phyloP scores from a whole-genome alignment of 805 yeast species.

The Kluyveromyces dobzhanskii region DNA sequence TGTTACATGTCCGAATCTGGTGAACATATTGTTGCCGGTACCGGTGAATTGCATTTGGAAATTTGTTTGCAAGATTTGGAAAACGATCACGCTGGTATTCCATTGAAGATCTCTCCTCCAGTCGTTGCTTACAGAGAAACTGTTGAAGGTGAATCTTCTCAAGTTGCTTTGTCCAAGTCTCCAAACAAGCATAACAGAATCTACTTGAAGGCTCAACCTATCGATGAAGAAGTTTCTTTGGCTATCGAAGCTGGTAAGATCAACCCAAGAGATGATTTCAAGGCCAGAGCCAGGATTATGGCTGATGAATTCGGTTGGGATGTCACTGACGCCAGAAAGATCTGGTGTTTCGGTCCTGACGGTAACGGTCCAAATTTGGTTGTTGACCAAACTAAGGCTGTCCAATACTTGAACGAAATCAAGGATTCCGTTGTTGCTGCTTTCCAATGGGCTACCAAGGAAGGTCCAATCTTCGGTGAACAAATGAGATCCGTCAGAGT shows the following conservation, averaged over 20 bases:
- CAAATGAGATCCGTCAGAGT: slow-evolving; percentile 90
- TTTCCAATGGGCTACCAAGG: slow-evolving; percentile 99
- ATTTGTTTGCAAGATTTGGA: slow-evolving; percentile 93
- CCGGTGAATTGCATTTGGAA: slow-evolving; percentile 99
- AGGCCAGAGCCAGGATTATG: slow-evolving; percentile 96
- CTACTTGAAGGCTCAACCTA: slow-evolving; percentile 94
- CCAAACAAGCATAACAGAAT: slow-evolving; percentile 99
- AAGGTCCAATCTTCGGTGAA: slow-evolving; percentile 99
- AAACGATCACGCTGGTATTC: slow-evolving; percentile 99
- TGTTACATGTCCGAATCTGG: slow-evolving; percentile 84
- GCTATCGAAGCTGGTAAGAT: slow-evolving; percentile 93
- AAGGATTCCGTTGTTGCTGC: slow-evolving; percentile 99
- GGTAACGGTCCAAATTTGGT: slow-evolving; percentile 98
- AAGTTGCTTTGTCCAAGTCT: slow-evolving; percentile 95
- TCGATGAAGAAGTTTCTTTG: slow-evolving; percentile 82
- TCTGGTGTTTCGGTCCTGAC: slow-evolving; percentile 99
- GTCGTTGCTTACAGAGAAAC: slow-evolving; percentile 99
- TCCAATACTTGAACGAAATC: slow-evolving; percentile 97
- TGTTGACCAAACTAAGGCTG: slow-evolving; percentile 99
- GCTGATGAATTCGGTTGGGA: slow-evolving; percentile 99
- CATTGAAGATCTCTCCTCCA: slow-evolving; percentile 95
- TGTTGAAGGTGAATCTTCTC: slow-evolving; percentile 86
- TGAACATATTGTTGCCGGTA: slow-evolving; percentile 99
- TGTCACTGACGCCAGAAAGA: slow-evolving; percentile 99
- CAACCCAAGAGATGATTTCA: slow-evolving; percentile 95